Evolutionary conservation across 2,329 filamentous ascomycete genomes (phyloP).

Genomic region (Neonectria magnoliae): DNA sequence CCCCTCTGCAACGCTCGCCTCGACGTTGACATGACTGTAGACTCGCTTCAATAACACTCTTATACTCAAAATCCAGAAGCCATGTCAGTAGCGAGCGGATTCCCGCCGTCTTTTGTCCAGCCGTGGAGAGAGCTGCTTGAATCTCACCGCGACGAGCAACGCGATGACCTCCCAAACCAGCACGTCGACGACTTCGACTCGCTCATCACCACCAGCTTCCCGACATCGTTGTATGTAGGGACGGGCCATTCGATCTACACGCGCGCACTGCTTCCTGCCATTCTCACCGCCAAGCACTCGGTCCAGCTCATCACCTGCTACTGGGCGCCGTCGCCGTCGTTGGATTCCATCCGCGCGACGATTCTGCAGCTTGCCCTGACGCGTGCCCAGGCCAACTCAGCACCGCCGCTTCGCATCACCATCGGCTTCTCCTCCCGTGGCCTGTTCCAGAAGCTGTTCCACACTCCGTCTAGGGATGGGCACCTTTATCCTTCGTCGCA

Average conservation of each 20-base stretch:
- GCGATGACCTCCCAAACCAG: conserved; percentile 60
- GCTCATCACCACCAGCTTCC: conserved; percentile 60
- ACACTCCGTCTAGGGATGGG: conserved; percentile 71
- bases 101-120: conserved; percentile 51
- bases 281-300: conserved; percentile 69
- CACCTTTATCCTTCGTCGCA: conserved; percentile 66
- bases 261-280: conserved; percentile 66
- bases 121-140: conserved; percentile 50
- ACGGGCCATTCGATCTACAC: conserved; percentile 68
- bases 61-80: neutral
- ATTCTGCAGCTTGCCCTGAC: conserved; percentile 67
- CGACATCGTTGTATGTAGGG: conserved; percentile 62
- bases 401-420: conserved; percentile 64
- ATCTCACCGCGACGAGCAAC: conserved; percentile 47
- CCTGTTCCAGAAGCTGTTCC: conserved; percentile 77
- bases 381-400: conserved; percentile 40
- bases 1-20: neutral
- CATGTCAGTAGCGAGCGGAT: conserved; percentile 34
- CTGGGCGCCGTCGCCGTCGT: conserved; percentile 75
- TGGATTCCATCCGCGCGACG: conserved; percentile 65
- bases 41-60: neutral
- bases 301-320: conserved; percentile 85
- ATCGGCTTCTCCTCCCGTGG: conserved; percentile 82
- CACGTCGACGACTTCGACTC: conserved; percentile 54
- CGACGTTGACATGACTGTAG: neutral